Evolutionary conservation across 768 basidiomycete species (phyloP), one percentile per base, ranked within the genome.

Genomic region (Boletus rubroflammeus): DNA sequence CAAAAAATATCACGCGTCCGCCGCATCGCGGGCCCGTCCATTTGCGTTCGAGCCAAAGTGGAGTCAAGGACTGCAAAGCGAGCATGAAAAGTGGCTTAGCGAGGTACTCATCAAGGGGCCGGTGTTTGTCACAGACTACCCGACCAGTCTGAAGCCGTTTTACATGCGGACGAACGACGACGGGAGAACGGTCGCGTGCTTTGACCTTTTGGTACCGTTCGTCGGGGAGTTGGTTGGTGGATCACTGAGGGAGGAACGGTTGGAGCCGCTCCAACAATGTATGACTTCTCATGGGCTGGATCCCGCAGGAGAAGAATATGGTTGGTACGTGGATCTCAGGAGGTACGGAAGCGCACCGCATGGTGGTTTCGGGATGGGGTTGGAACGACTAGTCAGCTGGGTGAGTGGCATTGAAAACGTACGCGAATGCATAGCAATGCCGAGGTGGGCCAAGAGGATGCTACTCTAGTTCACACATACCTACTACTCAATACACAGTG

Each of bases 291-390:
- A 76, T 40, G 79, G 78, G 15, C 67, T 84, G 59, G 72, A 78
- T 45, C 67, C 69, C 45, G 66, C 64, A 11, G 73, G 70, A 38
- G 72, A 67, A 19, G 74, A 72, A 28, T 78, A 78, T 50, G 67
- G 70, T 41, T 91, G 89, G 90, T 99, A 99, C 71, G 56, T 85
- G 47, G 93, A 97, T 61, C 67, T 97, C 59, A 76, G 96, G 55
- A 78, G 78, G 63, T 95, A 81, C 62, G 97, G 97, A 10, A 86
- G 87, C 17, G 87, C 90, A 19, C 90, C 93, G 3, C 96, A 98
- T 71, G 94, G 90, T 15, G 97, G 97, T 15, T 98, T 93, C 71
- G 97, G 97, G 6, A 78, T 98, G 76, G 97, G 97, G 2, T 97
- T 96, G 64, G 97, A 99, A 70, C 76, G 97, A 56, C 75, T 97